Evolutionary conservation across 768 basidiomycete genomes (phyloP), one percentile per base, ranked within the genome.

Genomic region (Lyophyllum shimeji): DNA sequence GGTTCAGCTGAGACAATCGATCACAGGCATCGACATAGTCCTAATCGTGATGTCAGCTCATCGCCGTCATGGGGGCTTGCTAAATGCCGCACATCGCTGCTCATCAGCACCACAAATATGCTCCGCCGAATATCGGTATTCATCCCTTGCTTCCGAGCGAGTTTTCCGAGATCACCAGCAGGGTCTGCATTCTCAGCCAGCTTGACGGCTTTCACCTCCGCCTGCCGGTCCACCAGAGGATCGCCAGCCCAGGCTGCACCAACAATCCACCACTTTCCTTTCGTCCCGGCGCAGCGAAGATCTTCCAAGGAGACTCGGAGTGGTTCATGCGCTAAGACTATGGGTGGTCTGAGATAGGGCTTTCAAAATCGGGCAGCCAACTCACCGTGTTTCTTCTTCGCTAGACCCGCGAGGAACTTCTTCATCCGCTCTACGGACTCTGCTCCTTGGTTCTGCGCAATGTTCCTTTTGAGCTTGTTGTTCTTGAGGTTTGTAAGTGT

Each of bases 261-360:
- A 33, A 98, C 92, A 1, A 98, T 79, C 96, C 97, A 98, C 97
- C 97, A 98, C 74, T 97, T 97, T 4, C 95, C 97, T 66, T 86
- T 90, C 11, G 81, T 89, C 53, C 92, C 85, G 1, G 93, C 87
- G 0, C 85, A 82, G 57, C 83, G 90, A 5, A 98, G 80, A 71
- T 98, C 96, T n/a, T 78, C 77, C 21, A 98, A 76, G 0, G 90
- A 86, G 1, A 97, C 85, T 7, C 94, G 87, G 7, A 99, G 77
- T 0, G 95, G 87, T 44, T 98, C 97, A 64, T 92, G 85, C 0
- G 86, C 83, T 49, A 87, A 76, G 6, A 93, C 95, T 95, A 55
- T 21, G 20, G 6, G 25, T 42, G 27, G 25, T 25, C 33, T 56
- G 11, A 15, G 37, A 33, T 23, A 7, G 47, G 23, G 24, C 23